Conservation (phyloP, 306 rosid genomes). For the Medicago truncatula region MtrunA17r5.0-ANR NC_053045.1:34669501-34670000, state of each 20-base stretch:
- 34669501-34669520: slow-evolving; percentile 27
- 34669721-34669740: slow-evolving; percentile 76
- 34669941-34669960: slow-evolving; percentile 60
- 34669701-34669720: slow-evolving; percentile 46
- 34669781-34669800: slow-evolving; percentile 36
- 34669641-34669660: slow-evolving; percentile 58
- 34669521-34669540: neutral
- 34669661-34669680: slow-evolving; percentile 40
- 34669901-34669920: slow-evolving; percentile 47
- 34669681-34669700: slow-evolving; percentile 46
- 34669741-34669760: slow-evolving; percentile 57
- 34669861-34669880: slow-evolving; percentile 41
- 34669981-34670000: slow-evolving; percentile 44
- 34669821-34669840: slow-evolving; percentile 45
- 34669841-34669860: slow-evolving; percentile 44
- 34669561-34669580: slow-evolving; percentile 28
- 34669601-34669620: slow-evolving; percentile 19
- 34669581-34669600: slow-evolving; percentile 34
- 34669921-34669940: slow-evolving; percentile 48
- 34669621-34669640: neutral
- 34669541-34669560: neutral
- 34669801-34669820: slow-evolving; percentile 44
- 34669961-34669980: slow-evolving; percentile 46
- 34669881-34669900: slow-evolving; percentile 27
- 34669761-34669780: slow-evolving; percentile 47